These are phyloP conservation scores for Penicillium vulpinum DNA, from an alignment of 2,329 filamentous ascomycete genomes.

Conservation along the genomic window DNA sequence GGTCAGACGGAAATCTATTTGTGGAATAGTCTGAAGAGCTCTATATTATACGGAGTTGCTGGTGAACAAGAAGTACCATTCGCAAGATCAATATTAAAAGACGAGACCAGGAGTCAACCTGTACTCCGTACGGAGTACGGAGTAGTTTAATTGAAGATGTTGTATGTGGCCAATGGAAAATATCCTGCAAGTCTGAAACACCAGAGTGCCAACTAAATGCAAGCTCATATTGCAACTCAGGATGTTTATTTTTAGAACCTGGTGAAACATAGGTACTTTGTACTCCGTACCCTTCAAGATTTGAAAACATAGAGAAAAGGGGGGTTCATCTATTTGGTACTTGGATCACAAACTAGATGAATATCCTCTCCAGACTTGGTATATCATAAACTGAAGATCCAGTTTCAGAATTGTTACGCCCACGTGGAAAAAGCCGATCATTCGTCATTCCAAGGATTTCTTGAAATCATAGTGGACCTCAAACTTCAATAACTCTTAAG, in stretches of 20 bases:
- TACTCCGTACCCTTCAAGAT: no score
- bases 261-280: conserved; percentile 5
- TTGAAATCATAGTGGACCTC: not conserved
- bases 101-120: not conserved
- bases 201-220: not conserved
- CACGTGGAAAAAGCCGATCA: conserved; percentile 5
- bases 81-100: not conserved
- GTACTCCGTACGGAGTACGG: no score
- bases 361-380: not conserved
- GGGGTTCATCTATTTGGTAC: conserved; percentile 3
- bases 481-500: not conserved
- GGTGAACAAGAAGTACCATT: not conserved
- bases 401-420: conserved; percentile 3
- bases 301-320: not conserved
- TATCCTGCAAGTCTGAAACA: conserved; percentile 1
- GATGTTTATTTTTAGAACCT: conserved; percentile 2
- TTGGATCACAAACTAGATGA: not conserved
- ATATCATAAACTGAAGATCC: not conserved
- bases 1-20: not conserved
- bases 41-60: not conserved
- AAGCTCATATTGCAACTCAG: not conserved
- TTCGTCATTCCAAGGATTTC: not conserved
- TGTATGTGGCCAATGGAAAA: not conserved
- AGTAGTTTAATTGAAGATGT: not conserved
- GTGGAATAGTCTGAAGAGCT: not conserved